A percentile compares a stretch with the other conserved stretches of the same genome.
phyloP scores from a whole-genome alignment of 441 rosid genomes.

The Capsella rubella region DNA sequence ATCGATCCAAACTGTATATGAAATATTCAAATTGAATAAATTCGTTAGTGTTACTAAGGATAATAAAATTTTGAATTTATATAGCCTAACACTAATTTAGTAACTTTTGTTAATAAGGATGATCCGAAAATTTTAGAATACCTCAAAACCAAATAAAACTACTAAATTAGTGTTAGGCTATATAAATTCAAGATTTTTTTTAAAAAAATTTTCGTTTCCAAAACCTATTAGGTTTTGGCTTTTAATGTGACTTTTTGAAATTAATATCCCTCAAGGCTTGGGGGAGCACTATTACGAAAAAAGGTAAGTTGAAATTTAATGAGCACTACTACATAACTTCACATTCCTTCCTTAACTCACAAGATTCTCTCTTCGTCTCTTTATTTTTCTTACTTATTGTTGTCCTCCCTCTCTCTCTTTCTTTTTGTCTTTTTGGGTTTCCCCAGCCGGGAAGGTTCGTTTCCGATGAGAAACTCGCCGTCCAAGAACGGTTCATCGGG shows the following conservation, averaged over 20 bases:
- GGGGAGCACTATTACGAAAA: conserved; percentile 12
- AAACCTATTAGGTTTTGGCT: too few species aligned
- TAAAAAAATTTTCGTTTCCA: background rate
- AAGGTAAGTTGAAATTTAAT: conserved; percentile 2
- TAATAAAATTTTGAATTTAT: too few species aligned
- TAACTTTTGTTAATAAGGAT: too few species aligned
- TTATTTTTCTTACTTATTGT: background rate
- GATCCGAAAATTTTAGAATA: too few species aligned
- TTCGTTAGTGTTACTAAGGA: too few species aligned
- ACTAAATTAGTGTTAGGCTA: background rate
- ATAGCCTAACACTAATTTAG: too few species aligned
- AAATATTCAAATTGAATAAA: too few species aligned
- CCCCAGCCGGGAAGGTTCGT: background rate
- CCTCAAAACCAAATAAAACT: background rate
- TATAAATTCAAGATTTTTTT: background rate
- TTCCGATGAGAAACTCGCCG: conserved; percentile 43
- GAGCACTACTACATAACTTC: background rate
- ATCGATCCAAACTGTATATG: too few species aligned
- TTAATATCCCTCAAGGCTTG: conserved; percentile 11
- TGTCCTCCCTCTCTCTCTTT: background rate
- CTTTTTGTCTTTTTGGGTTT: background rate
- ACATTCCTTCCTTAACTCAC: conserved; percentile 33
- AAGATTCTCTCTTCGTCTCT: conserved; percentile 26
- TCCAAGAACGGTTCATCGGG: conserved; percentile 20
- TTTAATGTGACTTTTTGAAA: background rate